Conservation (phyloP, 2,329 filamentous ascomycete genomes). For the Microsporum audouinii region DNA sequence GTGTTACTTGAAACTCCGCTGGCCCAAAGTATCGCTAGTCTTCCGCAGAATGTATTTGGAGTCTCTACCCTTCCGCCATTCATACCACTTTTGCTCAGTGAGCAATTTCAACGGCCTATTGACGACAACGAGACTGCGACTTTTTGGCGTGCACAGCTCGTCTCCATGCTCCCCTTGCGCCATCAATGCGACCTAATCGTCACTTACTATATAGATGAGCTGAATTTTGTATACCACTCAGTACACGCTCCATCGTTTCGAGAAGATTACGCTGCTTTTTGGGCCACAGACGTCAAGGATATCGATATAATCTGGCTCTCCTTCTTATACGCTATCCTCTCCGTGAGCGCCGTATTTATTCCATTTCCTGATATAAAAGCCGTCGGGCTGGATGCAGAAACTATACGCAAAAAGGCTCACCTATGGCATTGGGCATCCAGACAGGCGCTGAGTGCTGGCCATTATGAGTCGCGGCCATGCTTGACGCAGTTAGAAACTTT, state of each 20-base stretch:
- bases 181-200: slow-evolving; percentile 20
- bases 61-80: neutral
- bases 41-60: neutral
- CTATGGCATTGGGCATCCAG: slow-evolving; percentile 23
- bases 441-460: slow-evolving; percentile 21
- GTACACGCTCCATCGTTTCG: slow-evolving; percentile 19
- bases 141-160: slow-evolving; percentile 18
- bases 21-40: neutral
- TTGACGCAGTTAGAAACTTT: slow-evolving; percentile 23
- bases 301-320: slow-evolving; percentile 25
- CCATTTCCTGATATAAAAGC: slow-evolving; percentile 17
- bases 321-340: slow-evolving; percentile 22
- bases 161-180: slow-evolving; percentile 14
- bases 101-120: neutral
- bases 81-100: slow-evolving; percentile 1
- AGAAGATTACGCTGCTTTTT: slow-evolving; percentile 20
- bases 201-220: slow-evolving; percentile 22
- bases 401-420: slow-evolving; percentile 17
- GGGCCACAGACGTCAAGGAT: slow-evolving; percentile 18
- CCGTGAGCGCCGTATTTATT: slow-evolving; percentile 21
- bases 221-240: slow-evolving; percentile 24
- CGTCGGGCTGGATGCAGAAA: slow-evolving; percentile 14
- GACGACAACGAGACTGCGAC: slow-evolving; percentile 10
- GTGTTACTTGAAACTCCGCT: neutral
- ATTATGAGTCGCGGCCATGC: slow-evolving; percentile 21